Base-by-base conservation (phyloP, 805 yeast species). In the Tetrapisispora taiwanensis region DNA sequence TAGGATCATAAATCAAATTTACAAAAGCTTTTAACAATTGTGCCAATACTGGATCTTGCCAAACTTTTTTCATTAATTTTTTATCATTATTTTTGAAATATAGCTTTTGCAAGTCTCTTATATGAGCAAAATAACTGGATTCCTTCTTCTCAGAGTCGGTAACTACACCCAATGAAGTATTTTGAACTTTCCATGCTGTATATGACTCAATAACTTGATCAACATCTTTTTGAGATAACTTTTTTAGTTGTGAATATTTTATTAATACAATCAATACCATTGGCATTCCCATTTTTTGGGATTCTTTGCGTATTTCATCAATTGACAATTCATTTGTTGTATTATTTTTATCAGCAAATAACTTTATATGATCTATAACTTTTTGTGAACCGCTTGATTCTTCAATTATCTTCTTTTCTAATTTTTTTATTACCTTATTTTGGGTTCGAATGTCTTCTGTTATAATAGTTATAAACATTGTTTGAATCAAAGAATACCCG, bases 1-100 rank as follows among this genome's bases (percentile, higher is more conserved):
- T 66, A 1, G 94, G 92, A 49, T 80, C 81, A 58, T 83, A 84
- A 48, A 85, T 79, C 47, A 84, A 67, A 2, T 84, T 69, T 38
- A 92, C 71, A 26, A 87, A 67, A 40, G 85, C 85, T 51, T 83
- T 83, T 46, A 89, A 67, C 36, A 90, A 70, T 30, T 72, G 72
- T n/a, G 88, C 79, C 38, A 94, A 67, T 51, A 84, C 84, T 0
- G 90, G 87, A 52, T 89, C 95, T 40, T 77, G 79, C 95, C 95
- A 86, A 33, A 89, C 58, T 55, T 81, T 81, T 52, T 79, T 79
- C 69, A 89, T 63, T 36, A 82, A 66, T 45, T 78, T 77, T 59
- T 86, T 88, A 57, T 90, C 98, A 30, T 78, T 75, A 46, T 76
- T 79, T 31, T 92, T 73, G 1, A 84, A 67, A 50, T 73, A 73